Base-by-base conservation (phyloP, 306 rosid genomes). In the Glycine soja region DNA sequence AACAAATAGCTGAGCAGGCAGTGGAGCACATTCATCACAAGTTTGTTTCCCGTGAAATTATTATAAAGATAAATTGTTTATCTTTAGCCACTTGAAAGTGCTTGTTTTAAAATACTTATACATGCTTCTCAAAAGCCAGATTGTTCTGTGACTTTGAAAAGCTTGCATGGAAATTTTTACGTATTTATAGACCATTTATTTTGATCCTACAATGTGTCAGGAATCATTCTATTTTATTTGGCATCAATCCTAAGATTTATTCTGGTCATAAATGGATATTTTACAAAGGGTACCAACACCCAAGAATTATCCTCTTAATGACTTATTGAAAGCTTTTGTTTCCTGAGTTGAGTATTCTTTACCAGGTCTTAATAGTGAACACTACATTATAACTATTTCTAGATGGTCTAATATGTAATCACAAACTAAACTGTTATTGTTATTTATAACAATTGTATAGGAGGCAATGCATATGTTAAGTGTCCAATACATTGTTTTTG, bases 21-120 rank as follows among this genome's bases (percentile, higher is more conserved):
- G 97, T 96, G 12, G 98, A 96, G 84, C 98, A 93, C 89, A 93
- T 96, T 80, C 99, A 96, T 90, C 99, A 96, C 38, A 96, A 96
- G 99, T 96, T 88, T 12, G 75, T 87, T 63, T 84, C 13, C 8
- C 65, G 67, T 75, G 64, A 30, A 76, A 54, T 72, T 70, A 65
- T 12, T 72, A 52, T 74, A 64, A 15, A 13, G 82, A 61, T 18
- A 18, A 45, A 67, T 36, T 82, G 61, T 71, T 75, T 70, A 69
- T 74, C 78, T 56, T 57, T 24, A 24, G 79, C 71, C 53, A 47
- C 30, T 72, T 74, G 30, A 13, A 40, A 11, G 30, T 36, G n/a
- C 42, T 74, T 24, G 70, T 63, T 62, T 72, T 71, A 36, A 10
- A 67, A 71, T 24, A 83, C 72, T 68, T 79, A 56, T 58, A 71